Conservation (phyloP, 768 basidiomycete species). For the Lactarius quietus region DNA sequence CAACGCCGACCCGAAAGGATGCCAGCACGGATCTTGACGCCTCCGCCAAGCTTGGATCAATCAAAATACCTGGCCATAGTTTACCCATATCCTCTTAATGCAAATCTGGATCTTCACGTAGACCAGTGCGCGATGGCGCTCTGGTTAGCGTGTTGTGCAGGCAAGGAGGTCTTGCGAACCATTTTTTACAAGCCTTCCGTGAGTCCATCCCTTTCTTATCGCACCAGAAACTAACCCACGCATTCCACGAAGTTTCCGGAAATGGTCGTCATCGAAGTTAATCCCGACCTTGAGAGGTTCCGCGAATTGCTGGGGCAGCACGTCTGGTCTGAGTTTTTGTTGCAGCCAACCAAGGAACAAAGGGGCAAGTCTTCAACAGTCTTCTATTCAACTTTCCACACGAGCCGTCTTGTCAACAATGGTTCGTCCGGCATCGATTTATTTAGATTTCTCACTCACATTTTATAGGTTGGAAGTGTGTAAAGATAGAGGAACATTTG, state of each 20-base stretch:
- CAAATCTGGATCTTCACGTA: slow-evolving; percentile 39
- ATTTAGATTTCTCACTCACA: not conserved
- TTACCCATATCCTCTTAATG: slow-evolving; percentile 41
- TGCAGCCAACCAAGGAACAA: slow-evolving; percentile 33
- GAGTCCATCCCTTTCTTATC: slow-evolving; percentile 26
- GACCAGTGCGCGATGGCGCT: slow-evolving; percentile 39
- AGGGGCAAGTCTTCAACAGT: slow-evolving; percentile 32
- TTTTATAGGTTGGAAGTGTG: slow-evolving; percentile 44
- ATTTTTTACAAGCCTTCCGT: slow-evolving; percentile 46
- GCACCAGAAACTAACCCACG: not conserved
- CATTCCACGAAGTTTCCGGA: slow-evolving; percentile 36
- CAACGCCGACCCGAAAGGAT: slow-evolving; percentile 26
- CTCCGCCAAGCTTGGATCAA: slow-evolving; percentile 42
- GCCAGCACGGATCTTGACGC: slow-evolving; percentile 42
- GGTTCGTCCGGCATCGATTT: slow-evolving; percentile 32
- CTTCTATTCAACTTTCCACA: slow-evolving; percentile 40
- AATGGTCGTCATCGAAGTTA: slow-evolving; percentile 45
- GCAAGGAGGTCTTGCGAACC: slow-evolving; percentile 36
- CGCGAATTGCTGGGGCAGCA: slow-evolving; percentile 41
- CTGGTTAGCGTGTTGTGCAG: slow-evolving; percentile 44
- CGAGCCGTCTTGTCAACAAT: slow-evolving; percentile 40
- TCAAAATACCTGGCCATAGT: slow-evolving; percentile 43
- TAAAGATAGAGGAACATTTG: slow-evolving; percentile 43
- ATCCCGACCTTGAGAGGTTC: slow-evolving; percentile 32
- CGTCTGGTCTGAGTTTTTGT: slow-evolving; percentile 41